These are phyloP conservation scores for Bretschneidera sinensis DNA, from an alignment of 345 rosid species.

Conservation along the genomic window DNA sequence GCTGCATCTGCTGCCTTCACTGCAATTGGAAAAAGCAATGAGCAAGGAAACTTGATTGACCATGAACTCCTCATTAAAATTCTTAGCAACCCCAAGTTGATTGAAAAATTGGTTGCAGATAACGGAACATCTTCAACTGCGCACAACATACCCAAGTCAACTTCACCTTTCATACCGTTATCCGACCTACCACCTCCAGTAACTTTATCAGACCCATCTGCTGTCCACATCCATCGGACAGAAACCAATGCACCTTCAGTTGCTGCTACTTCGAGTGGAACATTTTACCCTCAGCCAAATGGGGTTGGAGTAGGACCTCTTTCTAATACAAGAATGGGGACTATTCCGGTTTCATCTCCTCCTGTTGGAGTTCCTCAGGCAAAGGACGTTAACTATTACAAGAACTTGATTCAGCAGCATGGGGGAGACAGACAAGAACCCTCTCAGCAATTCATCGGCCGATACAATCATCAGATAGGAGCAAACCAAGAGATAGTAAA, in stretches of 20 bases:
- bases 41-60: constrained; percentile 64
- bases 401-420: constrained; percentile 95
- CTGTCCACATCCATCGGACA: constrained; percentile 31
- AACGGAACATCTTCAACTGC: constrained; percentile 38
- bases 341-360: constrained; percentile 34
- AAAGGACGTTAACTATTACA: constrained; percentile 76
- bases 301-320: constrained; percentile 28
- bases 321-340: constrained; percentile 18
- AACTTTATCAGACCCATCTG: constrained; percentile 28
- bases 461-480: constrained; percentile 37
- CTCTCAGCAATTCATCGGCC: constrained; percentile 42
- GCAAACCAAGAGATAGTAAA: constrained; percentile 49
- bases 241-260: constrained; percentile 32
- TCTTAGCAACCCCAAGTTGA: constrained; percentile 68
- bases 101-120: constrained; percentile 65
- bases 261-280: constrained; percentile 40
- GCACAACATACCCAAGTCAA: constrained; percentile 27
- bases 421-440: constrained; percentile 87
- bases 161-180: constrained; percentile 16
- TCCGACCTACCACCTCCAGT: constrained; percentile 22
- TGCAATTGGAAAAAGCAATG: constrained; percentile 61
- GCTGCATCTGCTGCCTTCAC: constrained; percentile 64
- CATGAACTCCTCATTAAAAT: constrained; percentile 73
- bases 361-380: constrained; percentile 40
- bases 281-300: constrained; percentile 40